Conservation (phyloP, 2,329 filamentous ascomycete genomes). For the Westerdykella aurantiaca region DNA sequence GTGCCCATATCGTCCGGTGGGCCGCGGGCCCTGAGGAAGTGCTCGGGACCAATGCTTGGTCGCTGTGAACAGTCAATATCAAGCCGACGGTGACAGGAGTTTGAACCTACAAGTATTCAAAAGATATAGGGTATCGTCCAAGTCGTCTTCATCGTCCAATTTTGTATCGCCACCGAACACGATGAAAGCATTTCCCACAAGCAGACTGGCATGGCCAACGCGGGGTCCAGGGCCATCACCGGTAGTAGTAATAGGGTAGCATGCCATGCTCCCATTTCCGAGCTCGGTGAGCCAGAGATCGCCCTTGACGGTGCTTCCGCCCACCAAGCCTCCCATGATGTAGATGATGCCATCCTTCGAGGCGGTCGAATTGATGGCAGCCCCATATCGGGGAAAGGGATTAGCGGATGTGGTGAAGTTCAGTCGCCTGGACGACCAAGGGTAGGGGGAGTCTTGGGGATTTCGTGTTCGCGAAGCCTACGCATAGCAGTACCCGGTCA, state of each 20-base stretch:
- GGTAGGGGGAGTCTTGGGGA: conserved; percentile 75
- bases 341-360: conserved; percentile 98
- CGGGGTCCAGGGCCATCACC: conserved; percentile 91
- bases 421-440: conserved; percentile 87
- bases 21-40: conserved; percentile 76
- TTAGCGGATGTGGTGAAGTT: conserved; percentile 80
- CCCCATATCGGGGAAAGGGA: conserved; percentile 94
- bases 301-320: conserved; percentile 90
- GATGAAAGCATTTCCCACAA: conserved; percentile 98
- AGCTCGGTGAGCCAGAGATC: conserved; percentile 98
- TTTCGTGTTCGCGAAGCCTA: conserved; percentile 34
- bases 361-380: conserved; percentile 84
- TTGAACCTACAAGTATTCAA: conserved; percentile 85
- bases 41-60: conserved; percentile 97
- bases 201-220: conserved; percentile 86
- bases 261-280: conserved; percentile 72
- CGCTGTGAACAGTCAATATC: conserved; percentile 51
- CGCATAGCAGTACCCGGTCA: neutral
- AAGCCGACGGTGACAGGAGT: neutral
- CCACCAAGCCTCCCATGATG: conserved; percentile 93
- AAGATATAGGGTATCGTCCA: conserved; percentile 94
- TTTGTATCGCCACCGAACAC: conserved; percentile 99
- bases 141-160: conserved; percentile 80
- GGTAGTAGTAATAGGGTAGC: conserved; percentile 85
- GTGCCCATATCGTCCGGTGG: conserved; percentile 89